A percentile compares a stretch with the other conserved stretches of the same genome.
Conservation (phyloP, 441 rosid species). For the Flueggea neowawraea region DNA sequence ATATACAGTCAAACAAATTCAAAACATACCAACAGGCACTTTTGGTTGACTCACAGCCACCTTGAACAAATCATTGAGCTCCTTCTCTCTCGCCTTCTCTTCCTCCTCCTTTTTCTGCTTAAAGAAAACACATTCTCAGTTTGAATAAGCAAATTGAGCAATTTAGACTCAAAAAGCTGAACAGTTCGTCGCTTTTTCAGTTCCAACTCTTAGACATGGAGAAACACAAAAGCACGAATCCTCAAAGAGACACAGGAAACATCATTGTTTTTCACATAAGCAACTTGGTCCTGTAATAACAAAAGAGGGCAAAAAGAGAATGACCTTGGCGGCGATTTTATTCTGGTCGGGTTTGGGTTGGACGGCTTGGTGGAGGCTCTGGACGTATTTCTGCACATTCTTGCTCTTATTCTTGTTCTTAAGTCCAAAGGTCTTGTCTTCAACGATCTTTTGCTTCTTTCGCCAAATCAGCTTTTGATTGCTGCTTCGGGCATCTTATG, state of each 20-base stretch:
- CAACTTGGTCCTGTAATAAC: too few species aligned
- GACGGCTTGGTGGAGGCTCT: constrained; percentile 75
- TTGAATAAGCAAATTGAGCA: too few species aligned
- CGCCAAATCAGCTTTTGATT: constrained; percentile 74
- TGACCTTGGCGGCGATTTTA: constrained; percentile 73
- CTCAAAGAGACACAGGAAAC: too few species aligned
- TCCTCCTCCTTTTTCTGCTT: constrained; percentile 93
- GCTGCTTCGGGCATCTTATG: constrained; percentile 78
- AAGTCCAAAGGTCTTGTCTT: constrained; percentile 95
- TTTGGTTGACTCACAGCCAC: constrained; percentile 94
- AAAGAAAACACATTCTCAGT: too few species aligned
- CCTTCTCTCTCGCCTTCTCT: constrained; percentile 83
- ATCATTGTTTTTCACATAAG: too few species aligned
- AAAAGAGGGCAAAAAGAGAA: neutral
- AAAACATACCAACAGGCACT: constrained; percentile 67
- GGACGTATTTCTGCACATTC: constrained; percentile 93
- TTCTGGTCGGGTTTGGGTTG: constrained; percentile 71
- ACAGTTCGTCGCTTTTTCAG: too few species aligned
- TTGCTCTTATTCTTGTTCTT: constrained; percentile 97
- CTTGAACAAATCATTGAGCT: constrained; percentile 88
- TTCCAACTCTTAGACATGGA: too few species aligned
- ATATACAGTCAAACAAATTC: too few species aligned
- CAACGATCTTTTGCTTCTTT: constrained; percentile 95
- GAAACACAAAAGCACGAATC: too few species aligned
- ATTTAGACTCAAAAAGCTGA: too few species aligned